Conservation (phyloP, 2,329 filamentous ascomycete species). For the Aspergillus sp. region DNA sequence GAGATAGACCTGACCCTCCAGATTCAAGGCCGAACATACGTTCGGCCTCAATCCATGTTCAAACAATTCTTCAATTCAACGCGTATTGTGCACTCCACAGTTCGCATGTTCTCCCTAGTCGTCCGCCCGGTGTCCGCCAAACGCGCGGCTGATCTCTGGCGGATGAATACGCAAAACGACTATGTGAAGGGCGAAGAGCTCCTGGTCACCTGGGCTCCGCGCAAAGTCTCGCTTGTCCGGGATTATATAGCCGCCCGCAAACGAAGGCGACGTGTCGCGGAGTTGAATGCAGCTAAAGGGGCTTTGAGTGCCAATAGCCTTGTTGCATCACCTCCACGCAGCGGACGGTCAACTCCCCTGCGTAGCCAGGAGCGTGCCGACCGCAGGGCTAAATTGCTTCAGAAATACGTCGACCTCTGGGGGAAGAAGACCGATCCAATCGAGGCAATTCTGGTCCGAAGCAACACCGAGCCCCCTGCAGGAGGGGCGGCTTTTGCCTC, state of each 20-base stretch:
- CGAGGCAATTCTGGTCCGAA: conserved; percentile 47
- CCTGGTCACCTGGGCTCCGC: conserved; percentile 79
- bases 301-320: conserved; percentile 45
- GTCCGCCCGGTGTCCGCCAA: conserved; percentile 90
- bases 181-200: conserved; percentile 96
- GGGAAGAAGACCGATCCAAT: conserved; percentile 44
- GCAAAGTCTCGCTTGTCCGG: conserved; percentile 85
- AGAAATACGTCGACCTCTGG: conserved; percentile 46
- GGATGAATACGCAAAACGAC: conserved; percentile 90
- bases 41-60: conserved; percentile 84
- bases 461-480: conserved; percentile 47
- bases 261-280: conserved; percentile 71
- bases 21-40: conserved; percentile 78
- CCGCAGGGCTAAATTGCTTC: conserved; percentile 41
- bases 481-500: conserved; percentile 38
- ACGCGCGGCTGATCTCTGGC: conserved; percentile 88
- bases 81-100: conserved; percentile 82
- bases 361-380: conserved; percentile 39
- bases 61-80: conserved; percentile 82
- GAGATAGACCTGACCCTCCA: conserved; percentile 78
- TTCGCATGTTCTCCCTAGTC: conserved; percentile 80
- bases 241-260: conserved; percentile 79
- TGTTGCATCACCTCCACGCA: conserved; percentile 35
- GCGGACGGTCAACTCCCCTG: conserved; percentile 40
- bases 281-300: conserved; percentile 68